Evolutionary conservation across 495 filamentous ascomycete genomes (phyloP).

Genomic region (Penicillium waksmanii): DNA sequence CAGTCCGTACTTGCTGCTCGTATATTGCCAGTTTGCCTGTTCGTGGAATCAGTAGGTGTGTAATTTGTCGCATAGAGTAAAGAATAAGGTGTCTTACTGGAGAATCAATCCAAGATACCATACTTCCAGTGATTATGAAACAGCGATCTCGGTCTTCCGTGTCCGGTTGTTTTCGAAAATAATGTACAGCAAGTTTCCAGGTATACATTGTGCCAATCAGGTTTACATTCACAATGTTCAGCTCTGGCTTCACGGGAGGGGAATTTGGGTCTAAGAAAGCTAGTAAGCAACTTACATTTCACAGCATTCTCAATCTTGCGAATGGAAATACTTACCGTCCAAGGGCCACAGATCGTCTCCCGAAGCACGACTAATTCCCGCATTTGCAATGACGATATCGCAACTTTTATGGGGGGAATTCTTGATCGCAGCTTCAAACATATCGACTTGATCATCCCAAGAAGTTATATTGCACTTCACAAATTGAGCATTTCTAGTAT

Average conservation of each 20-base stretch:
- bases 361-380: conserved; percentile 39
- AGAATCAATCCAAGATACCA: conserved; percentile 30
- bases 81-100: conserved; percentile 18
- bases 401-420: conserved; percentile 25
- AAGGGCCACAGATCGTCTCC: conserved; percentile 36
- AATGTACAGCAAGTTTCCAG: conserved; percentile 47
- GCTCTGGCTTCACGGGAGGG: conserved; percentile 39
- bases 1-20: conserved; percentile 39
- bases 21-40: conserved; percentile 38
- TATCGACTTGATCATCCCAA: conserved; percentile 25
- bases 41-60: background rate
- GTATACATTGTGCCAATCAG: conserved; percentile 44
- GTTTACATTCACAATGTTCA: conserved; percentile 47
- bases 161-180: conserved; percentile 42
- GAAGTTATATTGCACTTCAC: conserved; percentile 25
- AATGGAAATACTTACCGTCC: conserved; percentile 24
- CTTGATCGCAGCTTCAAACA: conserved; percentile 25
- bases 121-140: conserved; percentile 38
- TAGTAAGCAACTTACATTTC: background rate
- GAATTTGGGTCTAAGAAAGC: conserved; percentile 28
- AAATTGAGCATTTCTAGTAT: conserved; percentile 24
- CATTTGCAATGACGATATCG: conserved; percentile 40
- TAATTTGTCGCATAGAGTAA: too few species aligned
- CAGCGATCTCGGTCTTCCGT: conserved; percentile 34
- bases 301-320: too few species aligned